Evolutionary conservation across 148 eudicot species (phyloP).

Genomic region (Silene latifolia): DNA sequence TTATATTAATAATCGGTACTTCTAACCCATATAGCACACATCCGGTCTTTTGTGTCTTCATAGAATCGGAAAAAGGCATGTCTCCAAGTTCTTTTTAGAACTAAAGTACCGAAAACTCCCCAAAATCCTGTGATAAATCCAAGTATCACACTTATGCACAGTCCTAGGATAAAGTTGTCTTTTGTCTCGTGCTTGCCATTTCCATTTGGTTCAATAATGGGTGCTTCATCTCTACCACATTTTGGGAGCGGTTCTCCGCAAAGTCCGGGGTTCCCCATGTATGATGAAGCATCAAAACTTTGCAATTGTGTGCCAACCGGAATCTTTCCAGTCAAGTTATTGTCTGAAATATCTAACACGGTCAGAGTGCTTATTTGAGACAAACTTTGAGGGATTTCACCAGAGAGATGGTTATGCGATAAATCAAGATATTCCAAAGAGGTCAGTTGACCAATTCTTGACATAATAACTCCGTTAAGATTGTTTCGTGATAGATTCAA

Average conservation of each 20-base stretch:
- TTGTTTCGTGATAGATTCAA: slow-evolving; percentile 17
- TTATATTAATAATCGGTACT: too few species aligned
- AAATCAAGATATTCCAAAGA: slow-evolving; percentile 2
- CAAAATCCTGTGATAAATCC: slow-evolving; percentile 23
- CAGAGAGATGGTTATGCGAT: slow-evolving; percentile 1
- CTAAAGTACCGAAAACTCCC: slow-evolving; percentile 21
- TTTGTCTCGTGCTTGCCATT: not conserved
- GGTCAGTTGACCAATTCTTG: slow-evolving; percentile 1
- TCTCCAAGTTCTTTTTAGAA: slow-evolving; percentile 24
- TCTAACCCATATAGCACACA: too few species aligned
- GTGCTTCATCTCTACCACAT: not conserved
- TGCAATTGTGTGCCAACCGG: not conserved
- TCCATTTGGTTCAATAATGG: not conserved
- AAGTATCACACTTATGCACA: slow-evolving; percentile 17
- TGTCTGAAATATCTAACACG: not conserved
- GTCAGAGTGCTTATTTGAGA: not conserved
- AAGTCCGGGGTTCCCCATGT: slow-evolving; percentile 7
- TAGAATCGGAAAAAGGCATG: slow-evolving; percentile 15
- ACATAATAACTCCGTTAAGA: slow-evolving; percentile 6
- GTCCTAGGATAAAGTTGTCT: not conserved
- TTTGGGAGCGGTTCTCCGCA: not conserved
- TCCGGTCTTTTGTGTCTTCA: not conserved
- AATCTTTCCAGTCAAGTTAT: slow-evolving; percentile 1
- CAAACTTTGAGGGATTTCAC: not conserved
- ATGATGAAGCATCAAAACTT: slow-evolving; percentile 1